Base-by-base conservation (phyloP, 345 rosid genomes). In the Citrus reticulata region DNA sequence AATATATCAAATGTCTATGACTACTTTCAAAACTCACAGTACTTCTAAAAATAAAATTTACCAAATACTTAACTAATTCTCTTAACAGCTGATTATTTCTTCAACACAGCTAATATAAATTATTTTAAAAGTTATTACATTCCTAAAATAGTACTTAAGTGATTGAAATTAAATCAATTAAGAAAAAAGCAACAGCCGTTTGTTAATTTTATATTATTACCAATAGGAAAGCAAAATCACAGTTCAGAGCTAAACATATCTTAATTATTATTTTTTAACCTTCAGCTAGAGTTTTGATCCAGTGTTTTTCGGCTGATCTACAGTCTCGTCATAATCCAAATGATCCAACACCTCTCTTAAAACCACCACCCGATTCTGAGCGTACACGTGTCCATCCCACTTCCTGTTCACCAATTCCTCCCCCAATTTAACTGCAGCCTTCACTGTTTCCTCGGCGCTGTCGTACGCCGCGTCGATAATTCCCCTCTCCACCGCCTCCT, bases 381-480 rank as follows among this genome's bases (percentile, higher is more conserved):
- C 87, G 66, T 91, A 91, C 84, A 85, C 89, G 77, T 83, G 86
- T 75, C 93, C 93, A 8, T 86, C 77, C 86, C 80, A 80, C 27
- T 85, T 86, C 74, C 87, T 76, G 37, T 7, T 29, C 6, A 63
- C 80, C 58, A 93, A 22, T 78, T 80, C 84, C 81, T 84, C 86
- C 24, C 89, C 93, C 2, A 90, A 75, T 69, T n/a, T 49, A 57
- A 87, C 70, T 29, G 94, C 87, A 7, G 91, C 93, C 72, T 79
- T 82, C 14, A 79, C 62, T 9, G 94, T 86, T 85, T 82, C 86
- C 85, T 73, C 85, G 46, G 88, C 88, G n/a, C 86, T 83, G 60
- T 80, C 89, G 24, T 86, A 76, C 29, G 83, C 89, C 11, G 83
- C 83, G 11, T 93, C 95, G n/a, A 88, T 86, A 1, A 90, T 55